These are phyloP conservation scores for Rhynchosporium agropyri DNA, from an alignment of 2,329 filamentous ascomycete species.

Conservation along the genomic window DNA sequence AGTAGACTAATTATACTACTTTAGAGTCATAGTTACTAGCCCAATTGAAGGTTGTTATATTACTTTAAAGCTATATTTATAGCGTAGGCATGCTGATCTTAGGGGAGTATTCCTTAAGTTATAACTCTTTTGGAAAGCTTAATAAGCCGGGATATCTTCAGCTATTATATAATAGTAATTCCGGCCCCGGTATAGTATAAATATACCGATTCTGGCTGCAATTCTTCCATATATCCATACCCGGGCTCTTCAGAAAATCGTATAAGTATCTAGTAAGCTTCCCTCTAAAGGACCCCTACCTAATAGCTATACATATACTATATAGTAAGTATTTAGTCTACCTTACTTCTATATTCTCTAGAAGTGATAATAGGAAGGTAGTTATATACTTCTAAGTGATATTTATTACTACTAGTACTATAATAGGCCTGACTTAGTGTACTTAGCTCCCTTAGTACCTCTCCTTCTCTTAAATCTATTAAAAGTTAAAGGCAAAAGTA, in stretches of 20 bases:
- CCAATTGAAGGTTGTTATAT: neutral
- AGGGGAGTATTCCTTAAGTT: neutral
- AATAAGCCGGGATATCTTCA: neutral
- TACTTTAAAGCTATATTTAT: neutral
- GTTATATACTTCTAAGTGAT: too few species aligned
- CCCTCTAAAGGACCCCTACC: neutral
- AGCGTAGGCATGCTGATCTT: neutral
- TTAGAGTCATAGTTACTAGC: neutral
- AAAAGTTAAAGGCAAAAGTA: too few species aligned
- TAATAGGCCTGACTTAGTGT: too few species aligned
- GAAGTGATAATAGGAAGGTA: neutral
- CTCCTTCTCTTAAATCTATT: too few species aligned
- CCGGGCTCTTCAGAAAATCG: neutral
- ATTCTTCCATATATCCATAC: neutral
- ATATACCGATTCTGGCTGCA: neutral
- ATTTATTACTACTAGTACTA: too few species aligned
- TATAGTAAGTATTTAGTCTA: neutral
- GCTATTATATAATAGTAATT: neutral
- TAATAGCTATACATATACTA: constrained; percentile 1
- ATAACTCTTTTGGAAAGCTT: neutral
- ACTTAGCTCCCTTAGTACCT: too few species aligned
- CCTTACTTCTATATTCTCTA: too few species aligned
- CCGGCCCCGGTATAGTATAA: neutral
- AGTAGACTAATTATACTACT: too few species aligned
- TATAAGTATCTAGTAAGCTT: neutral